phyloP scores from a whole-genome alignment of 1,284 basidiomycete species.

The Ganoderma sinense region DNA sequence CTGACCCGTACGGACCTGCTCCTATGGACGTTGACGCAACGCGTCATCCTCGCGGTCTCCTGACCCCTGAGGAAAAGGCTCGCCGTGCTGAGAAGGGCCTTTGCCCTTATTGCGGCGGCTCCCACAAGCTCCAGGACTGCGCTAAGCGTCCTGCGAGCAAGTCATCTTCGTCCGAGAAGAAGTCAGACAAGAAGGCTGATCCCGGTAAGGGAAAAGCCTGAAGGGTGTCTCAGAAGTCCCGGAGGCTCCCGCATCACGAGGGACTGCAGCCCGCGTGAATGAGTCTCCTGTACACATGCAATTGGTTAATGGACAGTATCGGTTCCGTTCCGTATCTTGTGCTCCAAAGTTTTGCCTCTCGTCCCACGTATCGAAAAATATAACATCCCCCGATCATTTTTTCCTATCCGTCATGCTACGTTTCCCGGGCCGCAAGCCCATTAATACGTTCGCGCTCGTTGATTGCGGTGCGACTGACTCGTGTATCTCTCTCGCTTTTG shows the following conservation, averaged over 20 bases:
- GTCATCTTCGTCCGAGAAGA: no score
- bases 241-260: not conserved
- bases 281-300: constrained; percentile 26
- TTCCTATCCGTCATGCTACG: constrained; percentile 42
- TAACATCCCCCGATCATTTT: constrained; percentile 40
- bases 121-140: no score
- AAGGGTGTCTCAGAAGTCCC: no score
- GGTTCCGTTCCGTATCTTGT: not conserved
- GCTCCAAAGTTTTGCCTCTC: constrained; percentile 23
- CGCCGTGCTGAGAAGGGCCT: no score
- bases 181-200: no score
- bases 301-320: not conserved
- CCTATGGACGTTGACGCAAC: no score
- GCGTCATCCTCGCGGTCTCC: no score
- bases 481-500: constrained; percentile 45
- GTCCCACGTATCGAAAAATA: constrained; percentile 12
- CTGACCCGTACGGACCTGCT: no score
- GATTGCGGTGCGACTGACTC: constrained; percentile 46
- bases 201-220: no score
- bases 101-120: no score
- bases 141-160: no score
- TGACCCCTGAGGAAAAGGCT: no score
- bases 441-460: constrained; percentile 42
- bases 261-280: not conserved
- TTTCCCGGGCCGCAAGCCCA: constrained; percentile 40